Evolutionary conservation across 1,284 basidiomycete genomes (phyloP).

Genomic region (Ganoderma boninense): DNA sequence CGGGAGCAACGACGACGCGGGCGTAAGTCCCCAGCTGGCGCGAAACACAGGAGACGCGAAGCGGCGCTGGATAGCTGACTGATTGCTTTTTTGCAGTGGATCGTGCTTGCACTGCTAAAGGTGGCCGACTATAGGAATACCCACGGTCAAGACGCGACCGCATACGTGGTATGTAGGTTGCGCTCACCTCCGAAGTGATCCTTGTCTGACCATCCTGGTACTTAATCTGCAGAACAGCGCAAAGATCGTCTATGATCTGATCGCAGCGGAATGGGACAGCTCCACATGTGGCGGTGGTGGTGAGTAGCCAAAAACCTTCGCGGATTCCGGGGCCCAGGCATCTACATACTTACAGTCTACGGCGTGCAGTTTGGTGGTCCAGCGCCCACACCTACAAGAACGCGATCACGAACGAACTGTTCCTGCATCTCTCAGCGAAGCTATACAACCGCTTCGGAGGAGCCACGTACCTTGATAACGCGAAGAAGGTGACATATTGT

Average conservation of each 20-base stretch:
- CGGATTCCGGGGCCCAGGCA: too few relatives aligned
- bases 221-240: constrained; percentile 47
- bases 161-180: constrained; percentile 49
- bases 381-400: constrained; percentile 63
- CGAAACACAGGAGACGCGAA: too few relatives aligned
- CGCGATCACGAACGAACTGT: constrained; percentile 64
- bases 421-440: constrained; percentile 56
- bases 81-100: constrained; percentile 48
- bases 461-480: constrained; percentile 54
- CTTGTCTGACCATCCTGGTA: background rate
- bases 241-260: constrained; percentile 55
- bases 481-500: constrained; percentile 46
- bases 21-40: constrained; percentile 40
- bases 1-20: constrained; percentile 60
- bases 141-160: constrained; percentile 43
- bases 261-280: constrained; percentile 54
- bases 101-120: constrained; percentile 61
- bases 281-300: constrained; percentile 49
- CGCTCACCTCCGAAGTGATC: background rate
- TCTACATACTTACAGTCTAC: constrained; percentile 36
- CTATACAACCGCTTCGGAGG: constrained; percentile 52
- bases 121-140: constrained; percentile 57
- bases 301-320: constrained; percentile 32
- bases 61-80: background rate
- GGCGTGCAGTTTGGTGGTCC: constrained; percentile 60